Conservation (phyloP, 768 basidiomycete species). For the Lyophyllum semitale region DNA sequence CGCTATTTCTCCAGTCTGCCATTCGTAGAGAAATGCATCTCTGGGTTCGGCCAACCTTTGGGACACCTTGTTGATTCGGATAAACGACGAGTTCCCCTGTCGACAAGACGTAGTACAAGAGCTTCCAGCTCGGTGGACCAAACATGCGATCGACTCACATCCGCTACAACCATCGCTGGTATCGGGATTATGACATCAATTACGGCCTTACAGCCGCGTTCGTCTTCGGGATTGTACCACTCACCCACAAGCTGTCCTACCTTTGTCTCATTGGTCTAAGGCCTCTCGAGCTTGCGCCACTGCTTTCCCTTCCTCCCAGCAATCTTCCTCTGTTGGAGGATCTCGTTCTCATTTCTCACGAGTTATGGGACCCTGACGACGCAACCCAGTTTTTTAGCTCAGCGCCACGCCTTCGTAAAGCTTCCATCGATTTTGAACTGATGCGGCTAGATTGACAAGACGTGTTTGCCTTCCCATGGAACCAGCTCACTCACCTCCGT, state of each 20-base stretch:
- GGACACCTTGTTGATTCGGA: no score
- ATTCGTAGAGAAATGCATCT: not conserved
- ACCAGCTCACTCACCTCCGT: not conserved
- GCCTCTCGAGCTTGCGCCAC: not conserved
- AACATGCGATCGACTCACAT: not conserved
- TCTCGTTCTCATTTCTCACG: not conserved
- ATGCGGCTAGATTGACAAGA: not conserved
- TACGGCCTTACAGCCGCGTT: not conserved
- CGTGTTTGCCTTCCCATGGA: not conserved
- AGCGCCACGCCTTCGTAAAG: not conserved
- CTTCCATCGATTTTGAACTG: not conserved
- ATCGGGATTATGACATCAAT: not conserved
- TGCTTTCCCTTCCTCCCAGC: not conserved
- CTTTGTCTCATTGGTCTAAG: not conserved
- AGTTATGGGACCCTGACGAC: not conserved
- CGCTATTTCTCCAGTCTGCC: not conserved
- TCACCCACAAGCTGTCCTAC: not conserved
- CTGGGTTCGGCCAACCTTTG: not conserved
- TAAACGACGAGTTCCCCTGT: no score
- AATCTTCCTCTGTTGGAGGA: not conserved
- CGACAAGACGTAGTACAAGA: no score
- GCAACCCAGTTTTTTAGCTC: not conserved
- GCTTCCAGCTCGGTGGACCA: not conserved
- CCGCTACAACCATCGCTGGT: not conserved
- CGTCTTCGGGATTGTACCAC: not conserved